Base-by-base conservation (phyloP, 2,329 filamentous ascomycete species). In the Exophiala aquamarina region DNA sequence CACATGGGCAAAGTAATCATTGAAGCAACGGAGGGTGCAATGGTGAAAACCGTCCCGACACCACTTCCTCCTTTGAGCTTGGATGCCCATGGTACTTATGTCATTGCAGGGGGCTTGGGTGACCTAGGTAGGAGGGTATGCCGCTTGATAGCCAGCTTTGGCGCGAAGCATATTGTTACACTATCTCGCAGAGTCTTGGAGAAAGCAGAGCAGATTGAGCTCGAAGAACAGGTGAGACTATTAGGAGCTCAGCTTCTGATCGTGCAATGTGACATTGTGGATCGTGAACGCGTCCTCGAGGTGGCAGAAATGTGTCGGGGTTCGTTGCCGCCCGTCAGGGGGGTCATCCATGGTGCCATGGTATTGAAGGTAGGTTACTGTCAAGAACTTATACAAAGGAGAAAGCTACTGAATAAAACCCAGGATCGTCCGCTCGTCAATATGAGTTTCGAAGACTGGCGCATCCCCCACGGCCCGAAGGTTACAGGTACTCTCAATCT, bases 1-100 rank as follows among this genome's bases (percentile, higher is more conserved):
- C 68, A 70, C 37, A 63, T 66, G 2, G 70, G 71, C 6, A 73
- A 72, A 54, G 54, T 71, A 2, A 64, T 72, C 6, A 49, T 72
- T 11, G 50, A 56, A 10, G 51, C 50, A 28, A 10, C 53, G 9
- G 23, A 40, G 15, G 49, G 61, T 14, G 43, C 54, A 9, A 47
- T 62, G 20, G 26, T 67, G 4, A 57, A 56, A 35, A 34, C 40
- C 10, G 21, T 50, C 18, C 43, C 11, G 11, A 56, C 38, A 1
- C 55, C 14, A 19, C 36, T 14, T 9, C 6, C 23, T 11, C 23
- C 23, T 26, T 6, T 26, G 6, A 11, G 11, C 6, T 26, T 26
- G 11, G 6, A 26, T 6, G 6, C 23, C 6, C 6, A 26, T 6
- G 23, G 23, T 26, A 26, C 62, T 0, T 71, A 70, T 37, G 58